Evolutionary conservation across 805 yeast species (phyloP), one percentile per base, ranked within the genome.

Genomic region (Kodamaea leandrae): DNA sequence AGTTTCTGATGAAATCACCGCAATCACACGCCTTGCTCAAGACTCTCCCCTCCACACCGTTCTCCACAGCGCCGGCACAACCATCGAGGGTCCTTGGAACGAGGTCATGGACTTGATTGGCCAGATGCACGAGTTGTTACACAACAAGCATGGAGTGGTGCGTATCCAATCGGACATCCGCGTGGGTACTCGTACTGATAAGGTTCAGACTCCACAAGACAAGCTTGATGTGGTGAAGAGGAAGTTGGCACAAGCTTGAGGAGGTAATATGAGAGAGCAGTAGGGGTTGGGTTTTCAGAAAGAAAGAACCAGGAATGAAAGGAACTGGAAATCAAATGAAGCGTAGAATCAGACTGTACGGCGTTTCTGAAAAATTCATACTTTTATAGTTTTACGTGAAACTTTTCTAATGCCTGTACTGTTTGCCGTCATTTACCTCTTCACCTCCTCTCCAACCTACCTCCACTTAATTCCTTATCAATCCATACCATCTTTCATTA

Each of bases 51-150:
- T 88, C 41, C 71, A 80, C 37, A 79, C 83, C 47, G 79, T 86
- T 1, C 66, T 88, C 45, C 96, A 88, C 62, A 83, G 95, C 51
- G 96, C 96, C 2, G 96, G 96, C 3, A 88, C 96, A 5, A 87
- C 96, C 2, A 80, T 84, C 51, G 84, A 85, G 53, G 96, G 96
- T 1, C 89, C 88, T n/a, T 89, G 96, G 96, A 79, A 80, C 53
- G 89, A 84, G 41, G 96, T 89, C 1, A 83, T 81, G 79, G 77
- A 72, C 24, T 63, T 86, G 39, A 83, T 88, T 52, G 96, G 96
- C 6, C 75, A 77, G 50, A 65, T 87, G 52, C 96, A 88, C 55
- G 81, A 82, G 54, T 68, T 68, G 33, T 74, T 86, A 39, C 96
- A 88, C 54, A 49, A 51, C 6, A 71, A 71, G 3, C 68, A 76